phyloP scores from a whole-genome alignment of 768 basidiomycete genomes.

The Royoungia palumana region DNA sequence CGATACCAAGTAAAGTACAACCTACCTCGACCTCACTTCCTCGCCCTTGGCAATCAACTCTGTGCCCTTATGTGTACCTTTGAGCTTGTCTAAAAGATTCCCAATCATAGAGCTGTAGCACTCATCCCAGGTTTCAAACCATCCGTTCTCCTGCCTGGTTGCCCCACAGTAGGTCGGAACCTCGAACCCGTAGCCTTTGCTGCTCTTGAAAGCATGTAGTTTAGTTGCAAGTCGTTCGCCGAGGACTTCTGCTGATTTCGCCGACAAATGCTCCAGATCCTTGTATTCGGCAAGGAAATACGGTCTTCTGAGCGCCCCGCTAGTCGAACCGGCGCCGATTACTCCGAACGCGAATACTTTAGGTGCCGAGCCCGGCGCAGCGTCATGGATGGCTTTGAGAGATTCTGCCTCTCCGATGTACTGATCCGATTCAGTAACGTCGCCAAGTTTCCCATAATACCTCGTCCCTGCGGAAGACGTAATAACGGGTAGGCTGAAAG shows the following conservation, averaged over 20 bases:
- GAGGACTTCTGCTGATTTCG: conserved; percentile 44
- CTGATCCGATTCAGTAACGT: conserved; percentile 53
- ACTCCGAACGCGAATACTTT: conserved; percentile 49
- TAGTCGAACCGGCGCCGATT: conserved; percentile 21
- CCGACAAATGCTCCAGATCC: conserved; percentile 47
- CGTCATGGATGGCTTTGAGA: conserved; percentile 55
- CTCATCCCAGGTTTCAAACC: conserved; percentile 68
- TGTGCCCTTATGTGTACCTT: conserved; percentile 38
- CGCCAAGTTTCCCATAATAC: conserved; percentile 66
- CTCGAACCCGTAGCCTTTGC: conserved; percentile 62
- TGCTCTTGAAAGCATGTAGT: conserved; percentile 54
- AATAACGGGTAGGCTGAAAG: conserved; percentile 43
- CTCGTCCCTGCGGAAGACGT: conserved; percentile 52
- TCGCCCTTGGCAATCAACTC: conserved; percentile 52
- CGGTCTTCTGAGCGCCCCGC: conserved; percentile 40
- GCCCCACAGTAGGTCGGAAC: conserved; percentile 77
- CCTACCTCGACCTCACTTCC: conserved; percentile 46
- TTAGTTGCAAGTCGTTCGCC: conserved; percentile 65
- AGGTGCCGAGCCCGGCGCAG: conserved; percentile 69
- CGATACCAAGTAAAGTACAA: not conserved
- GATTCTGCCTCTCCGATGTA: conserved; percentile 68
- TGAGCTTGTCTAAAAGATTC: conserved; percentile 50
- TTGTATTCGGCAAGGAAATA: conserved; percentile 78
- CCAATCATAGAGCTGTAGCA: conserved; percentile 63
- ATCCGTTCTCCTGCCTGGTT: conserved; percentile 68